These are phyloP conservation scores for Thozetella sp. DNA, from an alignment of 495 filamentous ascomycete genomes.

Conservation along the genomic window DNA sequence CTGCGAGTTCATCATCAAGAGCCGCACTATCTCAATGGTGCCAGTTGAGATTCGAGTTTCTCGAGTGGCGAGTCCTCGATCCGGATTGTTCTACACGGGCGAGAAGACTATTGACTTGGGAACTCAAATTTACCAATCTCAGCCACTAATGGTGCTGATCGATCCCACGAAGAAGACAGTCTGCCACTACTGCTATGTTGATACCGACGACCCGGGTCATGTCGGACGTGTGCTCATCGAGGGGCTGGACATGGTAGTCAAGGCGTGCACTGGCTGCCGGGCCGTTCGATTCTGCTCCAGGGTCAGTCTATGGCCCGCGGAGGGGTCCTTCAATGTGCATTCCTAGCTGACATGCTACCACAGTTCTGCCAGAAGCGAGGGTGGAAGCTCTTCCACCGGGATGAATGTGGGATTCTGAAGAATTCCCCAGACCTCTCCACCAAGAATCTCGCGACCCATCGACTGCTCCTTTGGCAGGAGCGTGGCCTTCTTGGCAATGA, in stretches of 20 bases:
- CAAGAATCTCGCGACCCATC: constrained; percentile 11
- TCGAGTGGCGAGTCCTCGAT: constrained; percentile 8
- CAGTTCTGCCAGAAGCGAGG: constrained; percentile 21
- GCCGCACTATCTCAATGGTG: not conserved
- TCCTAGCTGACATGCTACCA: not conserved
- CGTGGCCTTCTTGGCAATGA: constrained; percentile 6
- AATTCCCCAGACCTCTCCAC: constrained; percentile 10
- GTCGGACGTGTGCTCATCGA: not conserved
- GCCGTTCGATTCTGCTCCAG: constrained; percentile 67
- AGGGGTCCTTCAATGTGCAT: not conserved
- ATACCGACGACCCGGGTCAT: not conserved
- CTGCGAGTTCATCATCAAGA: constrained; percentile 3
- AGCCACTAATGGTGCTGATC: constrained; percentile 10
- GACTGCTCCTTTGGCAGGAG: constrained; percentile 13
- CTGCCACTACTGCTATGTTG: constrained; percentile 19
- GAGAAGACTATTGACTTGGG: constrained; percentile 4
- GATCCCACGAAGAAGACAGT: constrained; percentile 3
- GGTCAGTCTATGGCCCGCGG: constrained; percentile 36
- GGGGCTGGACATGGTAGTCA: constrained; percentile 37
- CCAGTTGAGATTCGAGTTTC: not conserved
- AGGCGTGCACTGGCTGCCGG: constrained; percentile 63
- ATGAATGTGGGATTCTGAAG: constrained; percentile 21
- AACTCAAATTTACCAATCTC: constrained; percentile 20
- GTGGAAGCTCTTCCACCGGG: constrained; percentile 19
- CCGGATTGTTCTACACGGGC: constrained; percentile 18